Evolutionary conservation across 345 rosid species (phyloP).

Genomic region (Pseudoturritis turrita): DNA sequence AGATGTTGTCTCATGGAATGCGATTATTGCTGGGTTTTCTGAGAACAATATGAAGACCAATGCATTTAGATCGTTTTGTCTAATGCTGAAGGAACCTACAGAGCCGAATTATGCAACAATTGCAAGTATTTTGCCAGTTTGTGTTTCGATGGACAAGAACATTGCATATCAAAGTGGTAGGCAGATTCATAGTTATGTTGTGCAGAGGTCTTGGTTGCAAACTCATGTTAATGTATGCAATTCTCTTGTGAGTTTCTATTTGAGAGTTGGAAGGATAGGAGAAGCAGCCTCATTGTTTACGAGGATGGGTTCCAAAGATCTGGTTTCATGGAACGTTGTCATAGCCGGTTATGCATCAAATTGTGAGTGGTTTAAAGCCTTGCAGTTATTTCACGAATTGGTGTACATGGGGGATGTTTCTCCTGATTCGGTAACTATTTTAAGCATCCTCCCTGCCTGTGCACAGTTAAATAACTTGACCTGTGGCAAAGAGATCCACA

Average conservation of each 20-base stretch:
- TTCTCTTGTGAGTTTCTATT: slow-evolving; percentile 70
- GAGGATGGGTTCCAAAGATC: slow-evolving; percentile 59
- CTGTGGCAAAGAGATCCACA: slow-evolving; percentile 44
- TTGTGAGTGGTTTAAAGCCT: slow-evolving; percentile 54
- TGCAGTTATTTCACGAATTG: slow-evolving; percentile 49
- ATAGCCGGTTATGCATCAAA: slow-evolving; percentile 70
- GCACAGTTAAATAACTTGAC: slow-evolving; percentile 40
- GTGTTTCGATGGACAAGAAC: slow-evolving; percentile 42
- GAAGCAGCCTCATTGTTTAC: slow-evolving; percentile 60
- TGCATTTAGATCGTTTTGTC: slow-evolving; percentile 54
- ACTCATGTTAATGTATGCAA: slow-evolving; percentile 55
- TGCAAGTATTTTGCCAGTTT: slow-evolving; percentile 58
- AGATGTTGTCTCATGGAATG: slow-evolving; percentile 90
- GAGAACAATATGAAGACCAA: slow-evolving; percentile 50
- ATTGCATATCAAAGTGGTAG: slow-evolving; percentile 46
- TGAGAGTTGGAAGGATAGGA: slow-evolving; percentile 48
- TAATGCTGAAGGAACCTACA: slow-evolving; percentile 47
- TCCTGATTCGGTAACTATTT: slow-evolving; percentile 62
- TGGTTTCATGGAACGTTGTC: slow-evolving; percentile 83
- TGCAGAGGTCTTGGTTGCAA: slow-evolving; percentile 47
- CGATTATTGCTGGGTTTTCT: slow-evolving; percentile 78
- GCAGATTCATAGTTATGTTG: slow-evolving; percentile 59
- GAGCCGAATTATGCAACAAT: slow-evolving; percentile 62
- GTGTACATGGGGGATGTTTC: slow-evolving; percentile 32
- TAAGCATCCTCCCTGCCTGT: slow-evolving; percentile 70